These are phyloP conservation scores for Wickerhamomyces alni DNA, from an alignment of 805 yeast genomes.

Conservation along the genomic window DNA sequence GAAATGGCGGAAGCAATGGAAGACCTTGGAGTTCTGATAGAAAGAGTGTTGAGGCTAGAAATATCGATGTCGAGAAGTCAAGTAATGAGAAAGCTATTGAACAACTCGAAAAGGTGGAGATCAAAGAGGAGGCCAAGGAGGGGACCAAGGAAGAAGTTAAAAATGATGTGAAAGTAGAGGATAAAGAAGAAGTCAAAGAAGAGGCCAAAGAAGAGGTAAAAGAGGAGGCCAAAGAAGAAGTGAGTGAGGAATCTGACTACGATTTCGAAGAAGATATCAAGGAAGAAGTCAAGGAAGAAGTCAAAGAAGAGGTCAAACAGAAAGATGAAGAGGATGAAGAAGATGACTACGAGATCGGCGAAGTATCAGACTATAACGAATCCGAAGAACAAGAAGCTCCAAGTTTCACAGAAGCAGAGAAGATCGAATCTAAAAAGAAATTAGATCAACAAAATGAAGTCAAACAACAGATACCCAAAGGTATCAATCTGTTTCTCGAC, in stretches of 20 bases:
- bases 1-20: background rate
- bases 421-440: slow-evolving; percentile 13
- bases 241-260: slow-evolving; percentile 1
- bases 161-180: background rate
- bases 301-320: background rate
- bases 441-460: slow-evolving; percentile 10
- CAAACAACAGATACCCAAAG: slow-evolving; percentile 17
- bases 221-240: background rate
- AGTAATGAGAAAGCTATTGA: no score
- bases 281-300: background rate
- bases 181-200: background rate
- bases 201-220: background rate
- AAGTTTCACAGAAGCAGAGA: slow-evolving; percentile 14
- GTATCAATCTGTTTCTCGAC: slow-evolving; percentile 23
- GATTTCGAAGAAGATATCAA: slow-evolving; percentile 1
- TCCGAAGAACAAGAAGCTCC: slow-evolving; percentile 8
- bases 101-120: no score
- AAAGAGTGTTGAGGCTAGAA: no score
- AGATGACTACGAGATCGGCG: slow-evolving; percentile 2
- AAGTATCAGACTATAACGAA: background rate
- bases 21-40: no score
- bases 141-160: background rate
- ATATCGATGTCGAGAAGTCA: no score
- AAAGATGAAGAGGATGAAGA: background rate
- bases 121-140: no score